A percentile compares a stretch with the other conserved stretches of the same genome.
Evolutionary conservation across 108 stramenopile genomes (phyloP).

Genomic region (Licmophora abbreviata): DNA sequence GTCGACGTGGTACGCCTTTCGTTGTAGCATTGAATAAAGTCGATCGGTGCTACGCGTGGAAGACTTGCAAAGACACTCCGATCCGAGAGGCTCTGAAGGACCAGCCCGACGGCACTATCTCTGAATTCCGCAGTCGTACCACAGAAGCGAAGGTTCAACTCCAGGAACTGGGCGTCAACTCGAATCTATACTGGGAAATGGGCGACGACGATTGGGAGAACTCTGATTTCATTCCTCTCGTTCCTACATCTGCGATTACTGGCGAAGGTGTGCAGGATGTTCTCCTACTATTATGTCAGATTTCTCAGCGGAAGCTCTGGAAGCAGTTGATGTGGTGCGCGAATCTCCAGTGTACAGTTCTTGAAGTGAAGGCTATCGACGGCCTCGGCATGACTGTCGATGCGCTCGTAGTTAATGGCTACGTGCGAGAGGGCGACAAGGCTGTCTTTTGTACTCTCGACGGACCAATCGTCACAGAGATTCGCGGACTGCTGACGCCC

Average conservation of each 20-base stretch:
- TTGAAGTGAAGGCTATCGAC: conserved; percentile 99
- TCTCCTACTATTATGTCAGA: conserved; percentile 83
- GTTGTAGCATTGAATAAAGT: conserved; percentile 99
- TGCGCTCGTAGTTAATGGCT: conserved; percentile 93
- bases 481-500: conserved; percentile 95
- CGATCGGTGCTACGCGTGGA: conserved; percentile 98
- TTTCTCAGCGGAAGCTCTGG: conserved; percentile 90
- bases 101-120: conserved; percentile 83
- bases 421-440: conserved; percentile 86
- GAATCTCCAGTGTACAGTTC: conserved; percentile 90
- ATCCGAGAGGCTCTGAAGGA: conserved; percentile 89
- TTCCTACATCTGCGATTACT: conserved; percentile 96
- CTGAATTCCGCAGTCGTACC: conserved; percentile 88
- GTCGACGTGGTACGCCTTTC: conserved; percentile 89
- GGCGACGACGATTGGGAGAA: conserved; percentile 88
- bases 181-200: conserved; percentile 99
- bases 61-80: conserved; percentile 84
- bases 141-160: conserved; percentile 79
- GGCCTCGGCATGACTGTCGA: conserved; percentile 99
- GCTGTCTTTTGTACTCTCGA: conserved; percentile 97
- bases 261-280: conserved; percentile 99
- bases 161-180: conserved; percentile 95
- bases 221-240: conserved; percentile 89
- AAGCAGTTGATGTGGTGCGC: conserved; percentile 91
- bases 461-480: conserved; percentile 95